These are phyloP conservation scores for Claviceps humidiphila DNA, from an alignment of 2,329 filamentous ascomycete species.

Conservation along the genomic window DNA sequence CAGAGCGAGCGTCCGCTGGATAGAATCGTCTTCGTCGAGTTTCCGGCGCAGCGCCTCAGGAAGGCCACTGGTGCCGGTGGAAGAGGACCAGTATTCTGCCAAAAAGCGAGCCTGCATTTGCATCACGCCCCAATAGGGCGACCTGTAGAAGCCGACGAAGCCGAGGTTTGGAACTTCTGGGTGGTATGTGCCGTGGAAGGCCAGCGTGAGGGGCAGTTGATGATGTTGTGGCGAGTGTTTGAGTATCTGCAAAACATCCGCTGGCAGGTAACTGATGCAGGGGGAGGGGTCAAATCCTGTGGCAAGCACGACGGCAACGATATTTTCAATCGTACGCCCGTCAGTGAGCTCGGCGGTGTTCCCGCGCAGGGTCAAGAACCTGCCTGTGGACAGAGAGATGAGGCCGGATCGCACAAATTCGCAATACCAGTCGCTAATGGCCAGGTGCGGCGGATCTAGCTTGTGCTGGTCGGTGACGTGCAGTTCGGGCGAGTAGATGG, in stretches of 20 bases:
- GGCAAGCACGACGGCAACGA: conserved; percentile 58
- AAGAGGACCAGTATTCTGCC: conserved; percentile 42
- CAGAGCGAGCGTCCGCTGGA: conserved; percentile 34
- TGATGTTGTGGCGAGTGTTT: conserved; percentile 40
- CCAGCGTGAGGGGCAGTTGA: conserved; percentile 51
- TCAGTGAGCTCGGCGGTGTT: conserved; percentile 21
- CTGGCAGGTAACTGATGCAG: conserved; percentile 51
- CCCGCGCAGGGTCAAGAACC: conserved; percentile 22
- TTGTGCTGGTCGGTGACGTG: conserved; percentile 26
- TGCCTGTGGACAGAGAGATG: conserved; percentile 39
- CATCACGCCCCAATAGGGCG: conserved; percentile 77
- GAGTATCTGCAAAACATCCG: conserved; percentile 40
- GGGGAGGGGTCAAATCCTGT: conserved; percentile 59
- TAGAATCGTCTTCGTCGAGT: conserved; percentile 29
- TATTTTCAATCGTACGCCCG: conserved; percentile 30
- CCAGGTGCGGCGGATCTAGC: conserved; percentile 48
- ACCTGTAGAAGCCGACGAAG: conserved; percentile 74
- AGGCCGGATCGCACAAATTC: conserved; percentile 58
- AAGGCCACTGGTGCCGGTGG: conserved; percentile 4
- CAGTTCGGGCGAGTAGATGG: conserved; percentile 30
- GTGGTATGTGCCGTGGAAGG: conserved; percentile 53
- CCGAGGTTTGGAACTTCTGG: conserved; percentile 50
- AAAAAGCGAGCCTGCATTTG: conserved; percentile 71
- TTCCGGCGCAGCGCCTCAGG: conserved; percentile 23
- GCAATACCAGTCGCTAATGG: conserved; percentile 57